A percentile compares a stretch with the other conserved stretches of the same genome.
Evolutionary conservation across 1,284 basidiomycete genomes (phyloP).

Genomic region (Neotropicomus parvogracilis): DNA sequence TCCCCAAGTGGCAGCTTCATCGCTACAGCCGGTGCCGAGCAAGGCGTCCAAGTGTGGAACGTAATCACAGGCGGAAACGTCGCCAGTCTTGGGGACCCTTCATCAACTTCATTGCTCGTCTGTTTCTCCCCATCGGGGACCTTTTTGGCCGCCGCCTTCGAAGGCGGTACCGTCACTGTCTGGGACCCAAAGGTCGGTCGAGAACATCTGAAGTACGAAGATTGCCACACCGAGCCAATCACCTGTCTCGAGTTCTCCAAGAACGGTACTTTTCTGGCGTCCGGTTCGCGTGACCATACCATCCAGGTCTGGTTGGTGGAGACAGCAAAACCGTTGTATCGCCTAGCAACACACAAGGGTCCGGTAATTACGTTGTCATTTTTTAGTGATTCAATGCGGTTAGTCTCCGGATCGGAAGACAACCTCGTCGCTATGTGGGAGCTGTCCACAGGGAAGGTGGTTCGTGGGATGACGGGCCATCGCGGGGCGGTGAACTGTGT

Average conservation of each 20-base stretch:
- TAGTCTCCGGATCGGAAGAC: constrained; percentile 24
- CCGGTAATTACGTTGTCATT: constrained; percentile 18
- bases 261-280: constrained; percentile 20
- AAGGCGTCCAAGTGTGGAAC: constrained; percentile 27
- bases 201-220: constrained; percentile 21
- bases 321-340: constrained; percentile 10
- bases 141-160: constrained; percentile 21
- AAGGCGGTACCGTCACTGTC: constrained; percentile 14
- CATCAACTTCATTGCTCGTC: constrained; percentile 18
- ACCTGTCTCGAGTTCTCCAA: constrained; percentile 23
- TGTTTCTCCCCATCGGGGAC: constrained; percentile 26
- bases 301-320: constrained; percentile 24
- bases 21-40: constrained; percentile 17
- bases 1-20: constrained; percentile 14
- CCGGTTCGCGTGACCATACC: constrained; percentile 20
- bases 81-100: constrained; percentile 18
- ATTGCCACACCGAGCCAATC: constrained; percentile 16
- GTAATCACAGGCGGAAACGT: constrained; percentile 20
- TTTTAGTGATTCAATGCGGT: constrained; percentile 11
- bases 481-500: constrained; percentile 19
- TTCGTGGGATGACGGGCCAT: constrained; percentile 21
- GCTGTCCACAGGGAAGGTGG: constrained; percentile 15
- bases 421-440: constrained; percentile 25
- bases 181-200: constrained; percentile 28
- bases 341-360: constrained; percentile 17